A percentile compares a stretch with the other conserved stretches of the same genome.
These are phyloP conservation scores for Suhomyces choctaworum DNA, from an alignment of 1,139 yeast genomes.

Conservation along the genomic window DNA sequence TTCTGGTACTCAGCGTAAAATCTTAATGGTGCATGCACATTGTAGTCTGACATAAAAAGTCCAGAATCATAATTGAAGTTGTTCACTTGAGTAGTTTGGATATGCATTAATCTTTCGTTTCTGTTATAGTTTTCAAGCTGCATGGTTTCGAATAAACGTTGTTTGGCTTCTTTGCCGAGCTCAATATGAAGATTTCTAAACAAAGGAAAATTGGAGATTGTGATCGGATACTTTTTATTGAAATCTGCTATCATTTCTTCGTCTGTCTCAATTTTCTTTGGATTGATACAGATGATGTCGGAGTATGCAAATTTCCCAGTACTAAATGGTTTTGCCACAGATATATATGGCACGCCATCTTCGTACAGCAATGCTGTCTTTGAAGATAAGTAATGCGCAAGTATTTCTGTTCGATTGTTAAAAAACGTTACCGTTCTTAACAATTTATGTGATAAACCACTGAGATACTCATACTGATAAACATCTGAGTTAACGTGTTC, in stretches of 20 bases:
- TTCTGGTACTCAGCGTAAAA: constrained; percentile 17
- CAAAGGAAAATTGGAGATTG: constrained; percentile 26
- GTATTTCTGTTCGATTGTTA: constrained; percentile 29
- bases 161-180: no score
- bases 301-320: constrained; percentile 13
- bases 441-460: constrained; percentile 21
- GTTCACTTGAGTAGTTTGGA: no score
- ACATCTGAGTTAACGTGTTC: constrained; percentile 10
- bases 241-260: constrained; percentile 26
- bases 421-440: constrained; percentile 31
- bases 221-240: constrained; percentile 18
- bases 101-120: no score
- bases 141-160: no score
- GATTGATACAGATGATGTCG: constrained; percentile 27
- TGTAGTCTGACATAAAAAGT: constrained; percentile 27
- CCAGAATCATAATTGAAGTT: constrained; percentile 27
- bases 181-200: constrained; percentile 21
- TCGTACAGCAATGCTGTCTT: constrained; percentile 19
- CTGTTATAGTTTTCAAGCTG: no score
- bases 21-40: constrained; percentile 25
- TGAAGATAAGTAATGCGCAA: constrained; percentile 27
- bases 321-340: constrained; percentile 11
- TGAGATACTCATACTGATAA: constrained; percentile 13
- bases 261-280: constrained; percentile 23
- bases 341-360: constrained; percentile 22